phyloP scores from a whole-genome alignment of 139 green algal genomes.

The Volvox africanus region DNA sequence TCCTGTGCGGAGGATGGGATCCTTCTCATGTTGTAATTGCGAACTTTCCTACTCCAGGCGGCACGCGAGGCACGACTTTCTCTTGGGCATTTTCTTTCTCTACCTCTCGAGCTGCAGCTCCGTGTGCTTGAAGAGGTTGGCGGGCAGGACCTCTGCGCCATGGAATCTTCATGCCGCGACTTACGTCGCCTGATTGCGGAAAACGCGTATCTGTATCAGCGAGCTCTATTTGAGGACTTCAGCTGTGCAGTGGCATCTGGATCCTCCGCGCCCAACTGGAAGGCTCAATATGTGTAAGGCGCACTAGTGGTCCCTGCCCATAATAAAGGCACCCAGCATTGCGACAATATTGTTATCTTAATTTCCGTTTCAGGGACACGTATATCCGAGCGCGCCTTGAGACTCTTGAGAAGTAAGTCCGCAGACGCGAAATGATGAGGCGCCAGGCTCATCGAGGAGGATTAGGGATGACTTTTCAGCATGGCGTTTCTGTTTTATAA shows the following conservation, averaged over 20 bases:
- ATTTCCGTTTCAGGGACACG: not conserved
- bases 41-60: not conserved
- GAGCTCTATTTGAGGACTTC: not conserved
- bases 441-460: too few relatives aligned
- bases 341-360: not conserved
- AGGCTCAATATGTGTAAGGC: slow-evolving; percentile 28
- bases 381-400: slow-evolving; percentile 2
- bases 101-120: slow-evolving; percentile 24
- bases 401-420: slow-evolving; percentile 13
- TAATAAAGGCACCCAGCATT: too few relatives aligned
- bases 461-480: too few relatives aligned
- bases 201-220: not conserved
- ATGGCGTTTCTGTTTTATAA: too few relatives aligned
- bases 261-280: not conserved
- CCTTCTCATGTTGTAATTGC: too few relatives aligned
- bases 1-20: too few relatives aligned
- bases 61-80: not conserved
- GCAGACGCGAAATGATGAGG: not conserved
- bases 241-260: not conserved
- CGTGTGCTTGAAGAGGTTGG: slow-evolving; percentile 5
- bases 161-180: not conserved
- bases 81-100: not conserved
- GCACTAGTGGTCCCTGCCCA: too few relatives aligned
- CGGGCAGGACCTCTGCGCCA: not conserved
- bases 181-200: not conserved